phyloP scores from a whole-genome alignment of 2,329 filamentous ascomycete genomes.

The Spiromastix sp. region DNA sequence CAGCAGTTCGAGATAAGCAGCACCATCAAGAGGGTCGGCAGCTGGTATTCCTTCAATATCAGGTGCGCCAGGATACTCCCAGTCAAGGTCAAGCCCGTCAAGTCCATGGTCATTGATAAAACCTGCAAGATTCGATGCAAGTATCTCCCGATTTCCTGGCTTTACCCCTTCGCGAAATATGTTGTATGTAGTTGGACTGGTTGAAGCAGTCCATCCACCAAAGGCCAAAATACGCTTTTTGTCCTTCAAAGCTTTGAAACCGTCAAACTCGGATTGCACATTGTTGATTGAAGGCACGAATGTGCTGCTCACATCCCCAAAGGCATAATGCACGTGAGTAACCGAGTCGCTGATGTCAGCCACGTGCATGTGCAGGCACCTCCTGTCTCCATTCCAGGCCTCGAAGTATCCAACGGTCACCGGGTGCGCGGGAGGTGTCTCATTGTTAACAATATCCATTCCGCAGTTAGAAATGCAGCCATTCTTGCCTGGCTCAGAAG shows the following conservation, averaged over 20 bases:
- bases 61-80: slow-evolving; percentile 26
- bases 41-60: slow-evolving; percentile 25
- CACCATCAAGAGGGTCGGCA: slow-evolving; percentile 16
- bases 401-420: slow-evolving; percentile 22
- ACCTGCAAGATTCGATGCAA: slow-evolving; percentile 26
- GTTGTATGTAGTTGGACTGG: slow-evolving; percentile 24
- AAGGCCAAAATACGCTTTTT: slow-evolving; percentile 31
- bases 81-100: slow-evolving; percentile 31
- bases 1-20: slow-evolving; percentile 23
- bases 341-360: slow-evolving; percentile 13
- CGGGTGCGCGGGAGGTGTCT: slow-evolving; percentile 13
- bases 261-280: neutral
- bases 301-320: slow-evolving; percentile 20
- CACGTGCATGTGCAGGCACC: slow-evolving; percentile 16
- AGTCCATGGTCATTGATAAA: slow-evolving; percentile 31
- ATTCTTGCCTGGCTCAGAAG: slow-evolving; percentile 19
- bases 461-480: slow-evolving; percentile 37
- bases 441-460: slow-evolving; percentile 21
- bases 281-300: slow-evolving; percentile 17
- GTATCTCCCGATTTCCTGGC: slow-evolving; percentile 26
- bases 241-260: neutral
- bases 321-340: slow-evolving; percentile 27
- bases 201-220: slow-evolving; percentile 35
- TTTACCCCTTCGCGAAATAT: slow-evolving; percentile 28
- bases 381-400: slow-evolving; percentile 17